phyloP scores from a whole-genome alignment of 2,329 filamentous ascomycete species.

The Aspergillus fischeri region DNA sequence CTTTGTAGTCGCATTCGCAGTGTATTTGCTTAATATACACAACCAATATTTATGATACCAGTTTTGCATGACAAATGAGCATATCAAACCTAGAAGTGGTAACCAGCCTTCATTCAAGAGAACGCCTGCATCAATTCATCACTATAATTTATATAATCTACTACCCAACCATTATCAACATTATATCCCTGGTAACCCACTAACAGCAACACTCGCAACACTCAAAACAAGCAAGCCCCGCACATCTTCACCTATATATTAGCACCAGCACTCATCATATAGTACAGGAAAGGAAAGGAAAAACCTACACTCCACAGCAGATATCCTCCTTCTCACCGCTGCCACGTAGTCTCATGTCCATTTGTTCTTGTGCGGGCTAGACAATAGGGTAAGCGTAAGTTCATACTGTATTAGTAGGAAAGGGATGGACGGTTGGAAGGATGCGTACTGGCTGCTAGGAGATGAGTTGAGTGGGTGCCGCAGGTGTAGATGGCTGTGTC shows the following conservation, averaged over 20 bases:
- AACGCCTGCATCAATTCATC: too few species aligned
- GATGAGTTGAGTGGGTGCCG: constrained; percentile 24
- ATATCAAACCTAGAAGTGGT: neutral
- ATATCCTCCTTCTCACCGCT: constrained; percentile 26
- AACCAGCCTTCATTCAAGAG: neutral
- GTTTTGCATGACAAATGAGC: neutral
- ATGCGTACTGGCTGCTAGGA: constrained; percentile 28
- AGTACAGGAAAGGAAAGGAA: neutral
- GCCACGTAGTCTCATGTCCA: constrained; percentile 29
- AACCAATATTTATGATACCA: neutral
- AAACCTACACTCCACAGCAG: constrained; percentile 33
- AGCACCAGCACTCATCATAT: neutral
- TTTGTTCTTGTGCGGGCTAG: constrained; percentile 23
- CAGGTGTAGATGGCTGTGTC: constrained; percentile 30
- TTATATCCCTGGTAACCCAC: neutral
- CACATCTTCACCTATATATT: constrained; percentile 25
- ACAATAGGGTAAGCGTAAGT: constrained; percentile 3
- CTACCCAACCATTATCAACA: neutral
- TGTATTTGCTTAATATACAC: neutral
- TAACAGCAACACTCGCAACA: constrained; percentile 34
- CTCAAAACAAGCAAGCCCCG: constrained; percentile 32
- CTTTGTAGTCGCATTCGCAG: neutral
- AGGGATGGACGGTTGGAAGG: neutral
- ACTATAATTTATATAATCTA: neutral
- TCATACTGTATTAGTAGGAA: neutral